Base-by-base conservation (phyloP, 768 basidiomycete species). In the Phallus indusiatus region DNA sequence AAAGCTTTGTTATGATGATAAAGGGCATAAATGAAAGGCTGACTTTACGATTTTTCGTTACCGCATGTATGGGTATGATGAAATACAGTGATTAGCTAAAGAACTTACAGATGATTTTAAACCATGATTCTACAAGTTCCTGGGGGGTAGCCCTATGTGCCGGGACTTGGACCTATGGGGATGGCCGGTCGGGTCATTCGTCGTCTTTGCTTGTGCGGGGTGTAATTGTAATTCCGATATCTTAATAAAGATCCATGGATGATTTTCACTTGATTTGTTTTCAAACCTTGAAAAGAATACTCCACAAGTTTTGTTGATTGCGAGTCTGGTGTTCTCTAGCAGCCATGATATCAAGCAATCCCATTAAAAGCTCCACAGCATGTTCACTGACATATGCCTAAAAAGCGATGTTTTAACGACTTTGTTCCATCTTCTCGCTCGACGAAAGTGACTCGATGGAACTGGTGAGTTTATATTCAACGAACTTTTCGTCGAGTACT, bases 191-290 rank as follows among this genome's bases (percentile, higher is more conserved):
- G n/a, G n/a, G n/a, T n/a, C n/a, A n/a, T n/a, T n/a, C n/a, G n/a
- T n/a, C n/a, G n/a, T n/a, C n/a, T n/a, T n/a, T n/a, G n/a, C n/a
- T n/a, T n/a, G n/a, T n/a, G n/a, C n/a, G n/a, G n/a, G n/a, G n/a
- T 94, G 90, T 53, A 94, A 78, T 20, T 98, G 73, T 22, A 99
- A 77, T 68, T 94, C 90, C 92, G 86, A 72, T 93, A 92, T 12
- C 93, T 94, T 59, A 97, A 78, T 37, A 99, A 67, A 11, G 90
- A 93, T 1, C 94, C 96, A 64, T 98, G 93, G 37, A 97, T 90
- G 22, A 90, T 78, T 70, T 98, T 96, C 6, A 90, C 85, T 60
- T 87, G 85, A 5, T 78, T 78, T 66, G 82, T 83, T 69, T 88
- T 90, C 58, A 94, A 73, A 16, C 95, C 88, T 8, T 64, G 66